These are phyloP conservation scores for Carex pumila DNA, from an alignment of 176 grass and related monocot genomes.

Conservation along the genomic window DNA sequence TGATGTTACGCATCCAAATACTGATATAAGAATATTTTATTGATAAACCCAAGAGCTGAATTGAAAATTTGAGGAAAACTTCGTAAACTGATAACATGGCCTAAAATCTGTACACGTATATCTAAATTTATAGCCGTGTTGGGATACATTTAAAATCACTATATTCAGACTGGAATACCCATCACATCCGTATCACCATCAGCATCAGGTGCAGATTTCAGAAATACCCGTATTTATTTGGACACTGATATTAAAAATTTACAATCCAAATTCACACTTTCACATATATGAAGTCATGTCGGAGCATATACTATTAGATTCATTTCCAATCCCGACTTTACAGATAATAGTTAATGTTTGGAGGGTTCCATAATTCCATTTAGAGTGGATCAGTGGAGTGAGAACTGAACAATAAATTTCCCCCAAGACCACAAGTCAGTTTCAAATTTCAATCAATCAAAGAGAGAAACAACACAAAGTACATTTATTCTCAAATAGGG, in stretches of 20 bases:
- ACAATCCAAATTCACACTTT: neutral
- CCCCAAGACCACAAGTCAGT: neutral
- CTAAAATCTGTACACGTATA: neutral
- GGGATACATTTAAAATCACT: neutral
- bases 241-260: neutral
- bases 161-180: neutral
- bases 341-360: neutral
- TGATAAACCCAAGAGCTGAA: neutral
- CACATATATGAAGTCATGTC: neutral
- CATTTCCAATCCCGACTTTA: neutral
- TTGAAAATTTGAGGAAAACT: neutral
- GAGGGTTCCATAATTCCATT: neutral
- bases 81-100: neutral
- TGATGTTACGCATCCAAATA: neutral
- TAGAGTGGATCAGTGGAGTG: neutral
- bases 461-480: neutral
- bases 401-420: neutral
- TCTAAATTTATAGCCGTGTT: neutral
- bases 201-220: neutral
- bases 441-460: neutral
- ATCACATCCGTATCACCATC: neutral
- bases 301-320: neutral
- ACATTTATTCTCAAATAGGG: slow-evolving; percentile 7
- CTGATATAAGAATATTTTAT: neutral
- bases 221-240: neutral